Conservation (phyloP, 495 filamentous ascomycete species). For the Penicillium simplicissimum region DNA sequence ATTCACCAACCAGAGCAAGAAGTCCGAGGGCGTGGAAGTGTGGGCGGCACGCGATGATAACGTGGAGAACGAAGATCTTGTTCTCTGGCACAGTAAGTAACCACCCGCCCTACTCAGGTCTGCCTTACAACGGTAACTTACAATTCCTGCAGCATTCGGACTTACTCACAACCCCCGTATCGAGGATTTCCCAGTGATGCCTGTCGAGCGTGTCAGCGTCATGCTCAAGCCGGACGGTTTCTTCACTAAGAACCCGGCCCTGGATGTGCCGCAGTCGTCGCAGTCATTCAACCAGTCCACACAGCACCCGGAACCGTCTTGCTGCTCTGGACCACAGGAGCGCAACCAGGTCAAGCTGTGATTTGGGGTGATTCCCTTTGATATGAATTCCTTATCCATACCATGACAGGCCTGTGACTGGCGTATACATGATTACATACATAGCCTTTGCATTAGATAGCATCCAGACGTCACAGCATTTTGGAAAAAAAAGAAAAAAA, state of each 20-base stretch:
- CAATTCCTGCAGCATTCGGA: conserved; percentile 50
- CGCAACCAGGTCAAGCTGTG: conserved; percentile 37
- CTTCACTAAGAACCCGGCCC: conserved; percentile 71
- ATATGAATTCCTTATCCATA: background rate
- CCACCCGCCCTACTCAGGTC: background rate
- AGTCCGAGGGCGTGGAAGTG: conserved; percentile 48
- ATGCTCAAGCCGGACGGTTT: conserved; percentile 74
- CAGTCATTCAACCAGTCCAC: conserved; percentile 44
- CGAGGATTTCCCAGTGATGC: conserved; percentile 72
- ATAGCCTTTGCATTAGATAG: background rate
- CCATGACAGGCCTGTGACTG: background rate
- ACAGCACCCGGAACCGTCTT: conserved; percentile 38
- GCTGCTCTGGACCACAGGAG: conserved; percentile 32
- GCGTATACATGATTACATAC: background rate
- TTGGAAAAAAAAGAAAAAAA: too few species aligned
- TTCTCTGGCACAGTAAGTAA: conserved; percentile 47
- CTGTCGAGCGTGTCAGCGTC: conserved; percentile 44
- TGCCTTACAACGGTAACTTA: background rate
- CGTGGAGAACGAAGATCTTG: conserved; percentile 50
- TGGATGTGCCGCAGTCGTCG: conserved; percentile 59
- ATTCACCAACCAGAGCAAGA: conserved; percentile 83
- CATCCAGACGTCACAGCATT: background rate
- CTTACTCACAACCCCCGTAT: conserved; percentile 60
- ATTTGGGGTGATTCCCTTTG: background rate
- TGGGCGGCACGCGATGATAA: conserved; percentile 48